Base-by-base conservation (phyloP, 2,329 filamentous ascomycete species). In the Sclerotinia glacialis region DNA sequence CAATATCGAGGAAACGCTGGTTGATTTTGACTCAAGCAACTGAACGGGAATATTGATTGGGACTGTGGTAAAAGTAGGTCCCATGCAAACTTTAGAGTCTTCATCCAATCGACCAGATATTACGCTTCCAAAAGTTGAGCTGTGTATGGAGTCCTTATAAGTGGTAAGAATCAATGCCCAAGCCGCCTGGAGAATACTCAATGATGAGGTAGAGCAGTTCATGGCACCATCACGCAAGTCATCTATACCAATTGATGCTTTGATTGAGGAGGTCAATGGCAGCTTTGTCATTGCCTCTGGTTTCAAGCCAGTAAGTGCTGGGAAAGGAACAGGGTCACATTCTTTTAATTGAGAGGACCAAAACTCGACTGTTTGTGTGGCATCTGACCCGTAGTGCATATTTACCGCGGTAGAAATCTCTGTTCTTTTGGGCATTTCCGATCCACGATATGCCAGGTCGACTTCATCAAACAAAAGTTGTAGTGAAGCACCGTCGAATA, bases 391-490 rank as follows among this genome's bases (percentile, higher is more conserved):
- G 18, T 62, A 62, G 34, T 62, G 59, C 46, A 62, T 62, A 16
- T 42, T 21, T 8, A 62, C 31, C 44, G 59, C 59, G 18, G 59
- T 52, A 14, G 46, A 34, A 11, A 62, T 49, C 18, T 52, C 59
- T 2, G 59, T 62, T 34, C 46, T 50, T 37, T 44, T 62, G 7
- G 59, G 46, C 49, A 18, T 26, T 4, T 28, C 14, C 5, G 31
- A 28, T 37, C 44, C 52, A 23, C 37, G 23, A 46, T 56, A 58
- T 21, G 9, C 23, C n/a, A 42, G 14, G 18, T 42, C 34, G 4
- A 58, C 40, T 47, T 65, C 63, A 47, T 65, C 53, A 31, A 65
- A 56, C 9, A 65, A 42, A 11, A 65, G 34, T 26, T 65, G 42
- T 47, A 49, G 1, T 18, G 63, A 65, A n/a, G 49, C 49, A 21